phyloP scores from a whole-genome alignment of 805 yeast genomes.

The Pichia sporocuriosa region DNA sequence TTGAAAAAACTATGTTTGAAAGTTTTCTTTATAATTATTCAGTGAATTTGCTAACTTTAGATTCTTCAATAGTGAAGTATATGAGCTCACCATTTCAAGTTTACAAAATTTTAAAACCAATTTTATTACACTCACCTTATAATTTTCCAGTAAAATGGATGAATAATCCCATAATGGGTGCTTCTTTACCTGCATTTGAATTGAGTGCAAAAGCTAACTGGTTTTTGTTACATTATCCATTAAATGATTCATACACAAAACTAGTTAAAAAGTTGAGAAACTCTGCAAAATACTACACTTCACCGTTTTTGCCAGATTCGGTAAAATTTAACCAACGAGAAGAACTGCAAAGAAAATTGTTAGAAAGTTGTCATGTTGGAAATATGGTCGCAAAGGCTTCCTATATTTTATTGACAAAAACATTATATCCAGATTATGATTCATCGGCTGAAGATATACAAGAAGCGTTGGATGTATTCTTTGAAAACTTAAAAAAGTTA shows the following conservation, averaged over 20 bases:
- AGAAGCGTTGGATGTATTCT: constrained; percentile 1
- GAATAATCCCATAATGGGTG: constrained; percentile 35
- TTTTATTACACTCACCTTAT: constrained; percentile 29
- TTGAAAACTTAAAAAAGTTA: constrained; percentile 5
- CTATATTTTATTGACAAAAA: constrained; percentile 7
- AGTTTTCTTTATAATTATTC: constrained; percentile 39
- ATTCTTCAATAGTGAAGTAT: constrained; percentile 21
- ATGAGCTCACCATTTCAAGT: constrained; percentile 36
- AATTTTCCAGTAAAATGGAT: constrained; percentile 22
- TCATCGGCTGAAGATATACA: constrained; percentile 1
- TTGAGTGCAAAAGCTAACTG: constrained; percentile 31
- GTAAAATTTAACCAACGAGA: constrained; percentile 5
- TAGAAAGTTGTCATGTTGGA: constrained; percentile 13
- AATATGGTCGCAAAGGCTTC: constrained; percentile 9
- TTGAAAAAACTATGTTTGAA: constrained; percentile 34
- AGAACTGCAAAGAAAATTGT: constrained; percentile 10
- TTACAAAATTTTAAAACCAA: constrained; percentile 25
- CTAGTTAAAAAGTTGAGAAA: constrained; percentile 2
- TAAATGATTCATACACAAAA: neutral
- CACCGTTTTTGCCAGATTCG: constrained; percentile 9
- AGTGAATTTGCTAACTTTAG: constrained; percentile 29
- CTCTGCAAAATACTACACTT: constrained; percentile 8
- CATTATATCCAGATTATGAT: constrained; percentile 5
- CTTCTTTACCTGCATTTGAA: constrained; percentile 32
- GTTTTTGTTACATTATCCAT: constrained; percentile 22